Percentiles rank a stretch among this genome's conserved stretches.
Conservation (phyloP, 345 rosid species). For the Eucalyptus pumila region DNA sequence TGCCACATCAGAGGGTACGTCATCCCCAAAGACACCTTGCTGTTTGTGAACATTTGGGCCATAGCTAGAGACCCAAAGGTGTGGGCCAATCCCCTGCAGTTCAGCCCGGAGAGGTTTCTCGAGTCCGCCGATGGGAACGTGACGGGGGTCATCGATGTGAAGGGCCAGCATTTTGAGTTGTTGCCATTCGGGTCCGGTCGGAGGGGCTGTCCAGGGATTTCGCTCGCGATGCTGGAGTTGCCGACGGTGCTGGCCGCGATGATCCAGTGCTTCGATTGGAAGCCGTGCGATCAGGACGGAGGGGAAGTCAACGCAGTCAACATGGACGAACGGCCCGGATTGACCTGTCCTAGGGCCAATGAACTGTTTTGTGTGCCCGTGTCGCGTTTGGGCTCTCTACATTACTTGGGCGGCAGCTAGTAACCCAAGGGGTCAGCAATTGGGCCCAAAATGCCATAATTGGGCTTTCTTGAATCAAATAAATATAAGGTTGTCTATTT, state of each 20-base stretch:
- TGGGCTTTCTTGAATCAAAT: neutral
- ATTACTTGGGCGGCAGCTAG: neutral
- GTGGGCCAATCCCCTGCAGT: conserved; percentile 23
- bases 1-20: conserved; percentile 9
- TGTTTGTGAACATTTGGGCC: conserved; percentile 25
- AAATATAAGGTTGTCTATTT: neutral
- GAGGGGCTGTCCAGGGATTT: conserved; percentile 35
- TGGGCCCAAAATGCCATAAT: neutral
- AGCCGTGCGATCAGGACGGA: neutral
- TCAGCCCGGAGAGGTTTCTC: conserved; percentile 22
- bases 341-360: conserved; percentile 18
- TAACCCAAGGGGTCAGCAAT: neutral
- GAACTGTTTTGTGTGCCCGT: conserved; percentile 21
- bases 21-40: conserved; percentile 5
- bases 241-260: conserved; percentile 10
- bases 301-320: neutral
- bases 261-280: conserved; percentile 38
- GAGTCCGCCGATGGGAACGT: neutral
- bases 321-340: conserved; percentile 27
- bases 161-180: conserved; percentile 21
- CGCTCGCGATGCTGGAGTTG: conserved; percentile 24
- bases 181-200: conserved; percentile 35
- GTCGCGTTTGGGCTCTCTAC: neutral
- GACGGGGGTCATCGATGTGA: conserved; percentile 1
- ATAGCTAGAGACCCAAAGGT: conserved; percentile 26